phyloP scores from a whole-genome alignment of 257 asterid species.

The Solanum chmielewskii region DNA sequence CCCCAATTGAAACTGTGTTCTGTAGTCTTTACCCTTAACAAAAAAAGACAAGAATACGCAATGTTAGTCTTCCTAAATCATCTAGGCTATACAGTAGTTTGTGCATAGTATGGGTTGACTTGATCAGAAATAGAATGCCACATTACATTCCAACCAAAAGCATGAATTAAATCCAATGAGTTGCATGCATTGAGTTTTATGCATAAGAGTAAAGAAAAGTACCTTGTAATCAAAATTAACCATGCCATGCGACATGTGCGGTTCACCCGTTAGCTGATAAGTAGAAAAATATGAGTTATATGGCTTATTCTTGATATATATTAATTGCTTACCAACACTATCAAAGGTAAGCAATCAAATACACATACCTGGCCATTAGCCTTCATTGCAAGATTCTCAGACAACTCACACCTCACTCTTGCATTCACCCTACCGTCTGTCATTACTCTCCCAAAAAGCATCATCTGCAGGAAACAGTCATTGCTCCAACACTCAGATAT shows the following conservation, averaged over 20 bases:
- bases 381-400: constrained; percentile 79
- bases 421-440: constrained; percentile 95
- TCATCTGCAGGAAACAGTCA: constrained; percentile 31
- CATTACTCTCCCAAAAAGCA: constrained; percentile 84
- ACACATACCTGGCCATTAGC: constrained; percentile 67
- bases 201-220: background rate
- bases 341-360: background rate
- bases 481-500: background rate
- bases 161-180: background rate
- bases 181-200: too few relatives aligned
- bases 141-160: background rate
- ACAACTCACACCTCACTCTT: constrained; percentile 77
- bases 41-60: background rate
- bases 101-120: background rate
- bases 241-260: constrained; percentile 93
- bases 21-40: constrained; percentile 7
- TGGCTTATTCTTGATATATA: background rate
- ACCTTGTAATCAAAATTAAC: constrained; percentile 96
- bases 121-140: background rate
- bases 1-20: constrained; percentile 10
- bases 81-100: background rate
- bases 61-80: background rate
- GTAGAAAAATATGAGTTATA: background rate
- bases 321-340: background rate
- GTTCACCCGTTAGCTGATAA: constrained; percentile 75